Percentiles rank a stretch among this genome's conserved stretches.
phyloP scores from a whole-genome alignment of 257 asterid genomes.

The Solanum lycopersicoides region DNA sequence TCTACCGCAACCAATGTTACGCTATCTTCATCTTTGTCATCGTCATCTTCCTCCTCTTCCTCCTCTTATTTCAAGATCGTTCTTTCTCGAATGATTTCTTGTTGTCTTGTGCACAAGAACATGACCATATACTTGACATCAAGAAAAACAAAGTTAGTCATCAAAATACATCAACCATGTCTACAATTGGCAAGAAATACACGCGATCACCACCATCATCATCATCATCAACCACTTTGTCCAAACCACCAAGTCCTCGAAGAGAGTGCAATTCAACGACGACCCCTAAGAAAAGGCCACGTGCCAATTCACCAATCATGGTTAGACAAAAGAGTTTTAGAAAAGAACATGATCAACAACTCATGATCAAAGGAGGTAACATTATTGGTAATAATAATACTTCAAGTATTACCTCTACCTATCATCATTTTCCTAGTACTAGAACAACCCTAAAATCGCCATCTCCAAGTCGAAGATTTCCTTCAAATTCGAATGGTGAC shows the following conservation, averaged over 20 bases:
- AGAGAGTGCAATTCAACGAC: background rate
- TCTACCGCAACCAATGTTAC: constrained; percentile 18
- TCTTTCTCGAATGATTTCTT: constrained; percentile 59
- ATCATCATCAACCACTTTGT: background rate
- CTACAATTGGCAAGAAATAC: background rate
- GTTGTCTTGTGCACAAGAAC: constrained; percentile 50
- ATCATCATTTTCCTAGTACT: constrained; percentile 7
- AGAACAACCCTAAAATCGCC: constrained; percentile 41
- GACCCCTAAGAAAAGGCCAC: constrained; percentile 49
- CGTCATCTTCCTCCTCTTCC: constrained; percentile 19
- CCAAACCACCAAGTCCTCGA: constrained; percentile 19
- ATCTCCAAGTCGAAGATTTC: constrained; percentile 56
- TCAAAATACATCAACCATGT: background rate
- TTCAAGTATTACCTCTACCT: background rate
- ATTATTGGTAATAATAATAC: background rate
- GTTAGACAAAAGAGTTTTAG: constrained; percentile 61
- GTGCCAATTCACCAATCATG: constrained; percentile 46
- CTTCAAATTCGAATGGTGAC: background rate
- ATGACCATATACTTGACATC: constrained; percentile 34
- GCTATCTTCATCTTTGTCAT: constrained; percentile 7
- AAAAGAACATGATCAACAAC: constrained; percentile 20
- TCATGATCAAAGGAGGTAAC: background rate
- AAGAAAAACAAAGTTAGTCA: background rate
- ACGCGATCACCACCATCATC: background rate
- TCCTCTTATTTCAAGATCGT: constrained; percentile 30